A percentile compares a stretch with the other conserved stretches of the same genome.
Conservation (phyloP, 1,284 basidiomycete genomes). For the Mycena sp. region DNA sequence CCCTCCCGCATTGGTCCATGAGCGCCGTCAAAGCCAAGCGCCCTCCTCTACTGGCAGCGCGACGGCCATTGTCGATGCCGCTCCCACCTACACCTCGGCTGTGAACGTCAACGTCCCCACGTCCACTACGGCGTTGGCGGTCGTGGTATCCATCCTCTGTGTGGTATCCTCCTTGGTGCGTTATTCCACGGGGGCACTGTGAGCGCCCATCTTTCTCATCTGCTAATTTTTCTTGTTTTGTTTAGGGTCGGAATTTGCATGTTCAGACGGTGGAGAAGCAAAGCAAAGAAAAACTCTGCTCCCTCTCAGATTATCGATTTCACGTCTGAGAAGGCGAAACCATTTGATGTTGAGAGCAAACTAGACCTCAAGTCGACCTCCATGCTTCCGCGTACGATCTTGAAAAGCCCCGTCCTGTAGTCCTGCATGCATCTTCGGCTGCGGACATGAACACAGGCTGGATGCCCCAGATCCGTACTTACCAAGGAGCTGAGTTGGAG, state of each 20-base stretch:
- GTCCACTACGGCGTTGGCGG: slow-evolving; percentile 34
- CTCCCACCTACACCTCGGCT: slow-evolving; percentile 7
- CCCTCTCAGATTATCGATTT: slow-evolving; percentile 27
- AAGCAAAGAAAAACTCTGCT: slow-evolving; percentile 12
- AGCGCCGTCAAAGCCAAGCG: slow-evolving; percentile 28
- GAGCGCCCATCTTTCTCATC: background rate
- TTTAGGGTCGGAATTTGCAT: slow-evolving; percentile 26
- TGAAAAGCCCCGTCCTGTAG: slow-evolving; percentile 42
- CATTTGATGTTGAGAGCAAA: slow-evolving; percentile 23
- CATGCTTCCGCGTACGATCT: slow-evolving; percentile 28
- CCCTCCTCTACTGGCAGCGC: slow-evolving; percentile 17
- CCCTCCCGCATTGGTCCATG: slow-evolving; percentile 28
- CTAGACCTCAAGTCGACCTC: slow-evolving; percentile 27
- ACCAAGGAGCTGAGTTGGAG: slow-evolving; percentile 33
- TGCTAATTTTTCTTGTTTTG: background rate
- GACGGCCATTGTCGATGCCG: slow-evolving; percentile 29
- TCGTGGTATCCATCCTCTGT: slow-evolving; percentile 28
- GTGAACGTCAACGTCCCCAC: slow-evolving; percentile 24
- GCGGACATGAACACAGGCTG: slow-evolving; percentile 45
- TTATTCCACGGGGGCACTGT: background rate
- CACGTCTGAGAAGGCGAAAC: slow-evolving; percentile 20
- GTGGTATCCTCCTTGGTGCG: slow-evolving; percentile 36
- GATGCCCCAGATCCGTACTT: slow-evolving; percentile 49
- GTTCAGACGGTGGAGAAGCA: slow-evolving; percentile 22
- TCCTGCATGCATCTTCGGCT: slow-evolving; percentile 37